These are phyloP conservation scores for Aspergillus bombycis DNA, from an alignment of 2,329 filamentous ascomycete genomes.

Conservation along the genomic window DNA sequence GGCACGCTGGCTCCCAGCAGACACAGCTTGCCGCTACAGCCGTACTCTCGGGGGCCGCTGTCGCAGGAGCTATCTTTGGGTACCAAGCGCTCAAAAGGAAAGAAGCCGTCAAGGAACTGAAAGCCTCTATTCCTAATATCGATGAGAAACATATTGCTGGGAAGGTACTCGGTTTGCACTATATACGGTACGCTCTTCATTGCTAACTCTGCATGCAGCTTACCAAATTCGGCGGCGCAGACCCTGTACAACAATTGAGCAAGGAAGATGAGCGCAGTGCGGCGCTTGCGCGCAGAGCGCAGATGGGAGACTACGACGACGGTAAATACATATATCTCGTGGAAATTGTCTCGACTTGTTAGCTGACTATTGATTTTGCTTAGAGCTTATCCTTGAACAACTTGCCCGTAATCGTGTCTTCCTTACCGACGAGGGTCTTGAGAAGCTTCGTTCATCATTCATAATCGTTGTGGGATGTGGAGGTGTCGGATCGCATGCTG, in stretches of 20 bases:
- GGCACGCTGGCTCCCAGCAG: slow-evolving; percentile 45
- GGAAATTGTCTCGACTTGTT: not conserved
- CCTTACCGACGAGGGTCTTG: slow-evolving; percentile 77
- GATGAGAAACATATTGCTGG: slow-evolving; percentile 55
- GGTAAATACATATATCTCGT: slow-evolving; percentile 41
- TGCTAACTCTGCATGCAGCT: slow-evolving; percentile 42
- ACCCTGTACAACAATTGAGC: slow-evolving; percentile 34
- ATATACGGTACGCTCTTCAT: not conserved
- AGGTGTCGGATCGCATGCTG: slow-evolving; percentile 91
- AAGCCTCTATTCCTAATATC: slow-evolving; percentile 63
- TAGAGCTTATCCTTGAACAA: slow-evolving; percentile 89
- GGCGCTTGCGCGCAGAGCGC: slow-evolving; percentile 61
- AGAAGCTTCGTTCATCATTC: slow-evolving; percentile 77
- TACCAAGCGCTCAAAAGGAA: slow-evolving; percentile 59
- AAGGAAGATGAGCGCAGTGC: slow-evolving; percentile 62
- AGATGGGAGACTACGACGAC: slow-evolving; percentile 67
- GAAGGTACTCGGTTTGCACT: slow-evolving; percentile 42
- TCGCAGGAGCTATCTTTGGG: slow-evolving; percentile 58
- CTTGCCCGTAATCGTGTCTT: slow-evolving; percentile 92
- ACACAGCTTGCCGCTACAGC: slow-evolving; percentile 48
- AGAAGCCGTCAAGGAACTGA: slow-evolving; percentile 60
- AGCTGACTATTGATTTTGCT: slow-evolving; percentile 7
- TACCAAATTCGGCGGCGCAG: slow-evolving; percentile 52
- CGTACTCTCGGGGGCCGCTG: slow-evolving; percentile 47
- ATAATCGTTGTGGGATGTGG: slow-evolving; percentile 91